These are phyloP conservation scores for Pulveroboletus frians DNA, from an alignment of 768 basidiomycete genomes.

Conservation along the genomic window DNA sequence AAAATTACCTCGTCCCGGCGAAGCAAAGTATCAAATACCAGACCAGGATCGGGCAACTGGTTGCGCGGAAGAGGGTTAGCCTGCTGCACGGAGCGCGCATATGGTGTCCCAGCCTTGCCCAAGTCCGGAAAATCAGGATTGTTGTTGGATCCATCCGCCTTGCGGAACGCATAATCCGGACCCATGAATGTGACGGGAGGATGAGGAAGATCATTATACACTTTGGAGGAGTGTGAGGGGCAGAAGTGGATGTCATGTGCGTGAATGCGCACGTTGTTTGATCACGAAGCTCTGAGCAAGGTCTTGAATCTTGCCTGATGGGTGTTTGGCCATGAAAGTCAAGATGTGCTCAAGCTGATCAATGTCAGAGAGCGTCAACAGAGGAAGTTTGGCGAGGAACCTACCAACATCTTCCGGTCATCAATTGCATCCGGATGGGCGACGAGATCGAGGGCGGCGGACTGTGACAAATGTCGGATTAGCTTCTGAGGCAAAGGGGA, in stretches of 20 bases:
- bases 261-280: slow-evolving; percentile 47
- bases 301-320: slow-evolving; percentile 42
- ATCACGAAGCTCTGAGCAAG: slow-evolving; percentile 37
- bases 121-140: slow-evolving; percentile 64
- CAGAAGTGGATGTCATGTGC: not conserved
- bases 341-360: slow-evolving; percentile 67
- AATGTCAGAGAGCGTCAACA: not conserved
- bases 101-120: slow-evolving; percentile 75
- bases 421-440: slow-evolving; percentile 59
- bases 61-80: slow-evolving; percentile 56
- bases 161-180: slow-evolving; percentile 57
- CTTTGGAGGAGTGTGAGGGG: slow-evolving; percentile 31
- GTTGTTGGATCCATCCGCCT: slow-evolving; percentile 75
- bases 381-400: slow-evolving; percentile 20
- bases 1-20: slow-evolving; percentile 57
- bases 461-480: slow-evolving; percentile 31
- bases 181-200: slow-evolving; percentile 70
- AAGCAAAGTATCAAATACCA: slow-evolving; percentile 77
- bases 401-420: slow-evolving; percentile 71
- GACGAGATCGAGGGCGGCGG: slow-evolving; percentile 56
- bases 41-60: slow-evolving; percentile 71
- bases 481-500: not conserved
- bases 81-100: slow-evolving; percentile 80
- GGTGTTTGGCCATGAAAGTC: slow-evolving; percentile 55
- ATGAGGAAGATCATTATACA: slow-evolving; percentile 79